A percentile compares a stretch with the other conserved stretches of the same genome.
Evolutionary conservation across 768 basidiomycete species (phyloP).

Genomic region (Xerocomus potaroensis): DNA sequence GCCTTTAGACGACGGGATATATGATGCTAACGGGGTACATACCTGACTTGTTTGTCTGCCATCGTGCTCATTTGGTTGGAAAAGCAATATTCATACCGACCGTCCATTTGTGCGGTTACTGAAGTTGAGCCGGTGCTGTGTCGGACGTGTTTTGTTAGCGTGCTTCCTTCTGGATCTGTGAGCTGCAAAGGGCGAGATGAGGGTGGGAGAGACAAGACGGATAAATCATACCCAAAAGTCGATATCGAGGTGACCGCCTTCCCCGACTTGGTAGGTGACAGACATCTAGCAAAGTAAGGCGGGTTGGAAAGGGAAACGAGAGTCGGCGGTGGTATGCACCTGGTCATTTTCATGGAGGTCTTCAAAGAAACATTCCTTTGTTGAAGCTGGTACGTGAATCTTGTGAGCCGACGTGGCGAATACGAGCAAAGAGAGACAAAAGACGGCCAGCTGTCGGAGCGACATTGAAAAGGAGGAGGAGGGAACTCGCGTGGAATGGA

Average conservation of each 20-base stretch:
- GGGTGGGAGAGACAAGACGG: neutral
- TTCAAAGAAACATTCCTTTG: slow-evolving; percentile 95
- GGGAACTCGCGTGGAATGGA: too few species aligned
- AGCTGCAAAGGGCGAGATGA: slow-evolving; percentile 48
- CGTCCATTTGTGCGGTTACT: slow-evolving; percentile 83
- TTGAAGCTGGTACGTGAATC: slow-evolving; percentile 70
- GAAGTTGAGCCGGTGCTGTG: slow-evolving; percentile 87
- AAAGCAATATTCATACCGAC: slow-evolving; percentile 94
- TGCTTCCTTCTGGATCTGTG: slow-evolving; percentile 63
- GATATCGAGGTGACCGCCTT: slow-evolving; percentile 94
- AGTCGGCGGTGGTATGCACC: slow-evolving; percentile 36
- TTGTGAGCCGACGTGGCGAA: slow-evolving; percentile 51
- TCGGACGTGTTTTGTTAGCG: slow-evolving; percentile 76
- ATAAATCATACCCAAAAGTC: slow-evolving; percentile 80
- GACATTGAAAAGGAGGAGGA: slow-evolving; percentile 29
- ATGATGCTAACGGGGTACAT: neutral
- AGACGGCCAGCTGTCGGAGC: slow-evolving; percentile 35
- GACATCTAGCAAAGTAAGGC: slow-evolving; percentile 74
- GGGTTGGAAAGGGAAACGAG: neutral
- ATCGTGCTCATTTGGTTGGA: slow-evolving; percentile 98
- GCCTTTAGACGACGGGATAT: neutral
- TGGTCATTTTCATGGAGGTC: slow-evolving; percentile 90
- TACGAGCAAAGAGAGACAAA: slow-evolving; percentile 38
- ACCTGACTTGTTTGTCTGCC: slow-evolving; percentile 95
- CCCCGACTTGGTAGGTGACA: slow-evolving; percentile 97